Evolutionary conservation across 208 protist species (phyloP), one percentile per base, ranked within the genome.

Genomic region (Crithidia brevicula): DNA sequence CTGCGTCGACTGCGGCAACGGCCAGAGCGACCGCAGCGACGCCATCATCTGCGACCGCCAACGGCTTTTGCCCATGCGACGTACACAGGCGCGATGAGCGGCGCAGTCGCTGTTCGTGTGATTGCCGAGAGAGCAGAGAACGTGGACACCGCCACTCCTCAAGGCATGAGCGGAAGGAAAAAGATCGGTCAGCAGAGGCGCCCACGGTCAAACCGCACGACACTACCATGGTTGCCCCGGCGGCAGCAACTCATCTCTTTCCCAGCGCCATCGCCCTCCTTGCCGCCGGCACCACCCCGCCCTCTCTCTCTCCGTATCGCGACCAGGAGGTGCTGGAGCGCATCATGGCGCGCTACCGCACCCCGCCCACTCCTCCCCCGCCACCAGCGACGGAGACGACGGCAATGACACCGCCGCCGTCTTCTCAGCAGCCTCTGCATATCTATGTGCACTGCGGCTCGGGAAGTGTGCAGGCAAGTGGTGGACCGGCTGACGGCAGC

Each of bases 241-340:
- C n/a, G n/a, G n/a, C 1, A 28, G 16, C 4, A 22, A 11, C 11
- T 36, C n/a, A n/a, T n/a, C n/a, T 64, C 10, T 28, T 57, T 4
- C 60, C 65, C n/a, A 69, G 58, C 36, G 61, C 56, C 25, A 31
- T 71, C 13, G 22, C 52, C 20, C 59, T 66, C 47, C 51, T 65
- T 25, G 31, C 30, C 16, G 8, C 68, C 22, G 28, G 34, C 46
- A 46, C 53, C 3, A 11, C 52, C 6, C 27, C 52, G 5, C 40
- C 50, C 40, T 36, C 59, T 2, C 54, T 62, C 13, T 83, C 77
- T 40, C 65, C 77, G 8, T 87, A 67, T 31, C 60, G 70, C 0
- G 67, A 83, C 23, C 78, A 83, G 53, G 73, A 79, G n/a, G 40
- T 72, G 16, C 50, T 86, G 18, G 76, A 82, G 2, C 64, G 68